Evolutionary conservation across 2,329 filamentous ascomycete species (phyloP).

Genomic region (Juglanconis sp.): DNA sequence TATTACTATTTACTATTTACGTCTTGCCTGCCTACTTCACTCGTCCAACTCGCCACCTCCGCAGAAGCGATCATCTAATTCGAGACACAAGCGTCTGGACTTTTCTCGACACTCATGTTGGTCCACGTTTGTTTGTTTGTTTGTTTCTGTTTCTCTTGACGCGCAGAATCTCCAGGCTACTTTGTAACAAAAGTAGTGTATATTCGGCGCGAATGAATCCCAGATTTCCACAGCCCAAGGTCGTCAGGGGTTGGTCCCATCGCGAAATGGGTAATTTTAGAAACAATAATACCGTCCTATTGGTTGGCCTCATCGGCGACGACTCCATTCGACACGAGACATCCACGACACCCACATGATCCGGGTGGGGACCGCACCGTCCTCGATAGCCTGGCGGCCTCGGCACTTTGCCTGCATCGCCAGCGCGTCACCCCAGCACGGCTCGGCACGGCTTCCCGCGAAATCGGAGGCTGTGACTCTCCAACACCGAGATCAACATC

Average conservation of each 20-base stretch:
- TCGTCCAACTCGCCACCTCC: too few species aligned
- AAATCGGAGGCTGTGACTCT: neutral
- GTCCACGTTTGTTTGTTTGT: too few species aligned
- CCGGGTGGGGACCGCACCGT: too few species aligned
- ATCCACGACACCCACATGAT: neutral
- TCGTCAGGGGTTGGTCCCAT: too few species aligned
- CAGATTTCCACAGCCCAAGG: neutral
- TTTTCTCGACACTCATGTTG: too few species aligned
- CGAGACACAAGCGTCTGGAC: too few species aligned
- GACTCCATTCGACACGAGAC: neutral
- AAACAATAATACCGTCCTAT: neutral
- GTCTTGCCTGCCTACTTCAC: too few species aligned
- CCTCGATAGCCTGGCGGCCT: neutral
- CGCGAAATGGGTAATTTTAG: constrained; percentile 4
- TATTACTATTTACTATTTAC: too few species aligned
- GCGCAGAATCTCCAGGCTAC: too few species aligned
- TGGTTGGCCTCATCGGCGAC: neutral
- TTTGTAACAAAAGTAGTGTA: too few species aligned
- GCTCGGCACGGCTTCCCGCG: neutral
- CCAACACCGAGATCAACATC: neutral
- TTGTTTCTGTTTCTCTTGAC: too few species aligned
- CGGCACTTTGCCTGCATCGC: neutral
- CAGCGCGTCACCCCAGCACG: neutral
- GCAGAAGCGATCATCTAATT: too few species aligned
- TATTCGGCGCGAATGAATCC: neutral